phyloP scores from a whole-genome alignment of 2,329 filamentous ascomycete species.

The Lachnellula willkommii region DNA sequence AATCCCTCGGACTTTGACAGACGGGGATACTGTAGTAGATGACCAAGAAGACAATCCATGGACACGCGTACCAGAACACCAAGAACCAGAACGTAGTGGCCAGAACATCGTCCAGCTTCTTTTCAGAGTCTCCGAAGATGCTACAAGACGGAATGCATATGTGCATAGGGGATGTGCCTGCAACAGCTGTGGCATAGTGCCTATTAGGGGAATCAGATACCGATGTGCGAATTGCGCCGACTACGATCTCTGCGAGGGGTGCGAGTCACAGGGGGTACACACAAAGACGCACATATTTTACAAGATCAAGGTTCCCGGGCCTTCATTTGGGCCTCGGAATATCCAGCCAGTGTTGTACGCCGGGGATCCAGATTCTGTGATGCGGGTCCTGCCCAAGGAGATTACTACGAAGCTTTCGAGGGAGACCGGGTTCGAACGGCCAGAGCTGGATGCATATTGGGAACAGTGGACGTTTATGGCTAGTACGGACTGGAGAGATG shows the following conservation, averaged over 20 bases:
- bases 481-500: slow-evolving; percentile 74
- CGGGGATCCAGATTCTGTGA: slow-evolving; percentile 71
- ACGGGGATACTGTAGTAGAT: slow-evolving; percentile 32
- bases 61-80: slow-evolving; percentile 18
- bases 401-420: slow-evolving; percentile 64
- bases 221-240: slow-evolving; percentile 94
- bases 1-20: slow-evolving; percentile 23
- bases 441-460: slow-evolving; percentile 88
- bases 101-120: slow-evolving; percentile 81
- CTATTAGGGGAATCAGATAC: slow-evolving; percentile 88
- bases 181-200: slow-evolving; percentile 80
- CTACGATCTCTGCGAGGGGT: slow-evolving; percentile 91
- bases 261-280: slow-evolving; percentile 65
- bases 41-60: slow-evolving; percentile 20
- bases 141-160: slow-evolving; percentile 80
- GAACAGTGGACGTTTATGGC: slow-evolving; percentile 96
- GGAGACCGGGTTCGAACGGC: slow-evolving; percentile 74
- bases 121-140: slow-evolving; percentile 90
- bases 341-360: slow-evolving; percentile 83
- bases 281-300: slow-evolving; percentile 97
- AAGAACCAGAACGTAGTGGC: slow-evolving; percentile 43
- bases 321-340: slow-evolving; percentile 74
- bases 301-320: slow-evolving; percentile 86
- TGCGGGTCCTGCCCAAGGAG: slow-evolving; percentile 58
- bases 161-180: slow-evolving; percentile 90